A percentile compares a stretch with the other conserved stretches of the same genome.
These are phyloP conservation scores for Geotrichum fermentans DNA, from an alignment of 1,139 yeast genomes.

Conservation along the genomic window DNA sequence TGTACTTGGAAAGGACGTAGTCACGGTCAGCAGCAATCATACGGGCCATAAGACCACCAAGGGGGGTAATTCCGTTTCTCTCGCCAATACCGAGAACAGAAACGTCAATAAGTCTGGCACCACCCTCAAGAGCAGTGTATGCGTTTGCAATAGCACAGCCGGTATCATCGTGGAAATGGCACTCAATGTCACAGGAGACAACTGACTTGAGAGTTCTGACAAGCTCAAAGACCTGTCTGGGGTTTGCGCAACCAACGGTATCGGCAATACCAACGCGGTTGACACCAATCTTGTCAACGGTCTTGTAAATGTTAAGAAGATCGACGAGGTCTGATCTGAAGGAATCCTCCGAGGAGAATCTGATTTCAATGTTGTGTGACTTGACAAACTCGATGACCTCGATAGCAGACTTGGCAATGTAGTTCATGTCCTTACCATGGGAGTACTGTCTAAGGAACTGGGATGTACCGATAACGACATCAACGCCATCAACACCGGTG, in stretches of 20 bases:
- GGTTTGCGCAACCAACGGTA: slow-evolving; percentile 98
- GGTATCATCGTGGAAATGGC: slow-evolving; percentile 98
- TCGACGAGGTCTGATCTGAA: slow-evolving; percentile 97
- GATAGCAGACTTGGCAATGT: slow-evolving; percentile 91
- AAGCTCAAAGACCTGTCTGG: slow-evolving; percentile 96
- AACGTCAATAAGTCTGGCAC: slow-evolving; percentile 92
- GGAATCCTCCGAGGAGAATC: slow-evolving; percentile 96
- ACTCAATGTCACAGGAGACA: slow-evolving; percentile 94
- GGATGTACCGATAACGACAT: slow-evolving; percentile 96
- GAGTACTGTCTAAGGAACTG: slow-evolving; percentile 91
- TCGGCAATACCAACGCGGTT: slow-evolving; percentile 99
- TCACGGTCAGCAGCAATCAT: slow-evolving; percentile 99
- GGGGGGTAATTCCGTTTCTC: slow-evolving; percentile 96
- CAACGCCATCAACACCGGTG: slow-evolving; percentile 98
- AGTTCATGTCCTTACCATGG: slow-evolving; percentile 98
- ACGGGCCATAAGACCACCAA: slow-evolving; percentile 97
- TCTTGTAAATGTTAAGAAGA: slow-evolving; percentile 87
- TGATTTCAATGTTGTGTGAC: slow-evolving; percentile 92
- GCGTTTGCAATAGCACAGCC: slow-evolving; percentile 99
- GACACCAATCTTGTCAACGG: slow-evolving; percentile 96
- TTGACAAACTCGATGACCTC: slow-evolving; percentile 97
- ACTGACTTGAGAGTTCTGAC: slow-evolving; percentile 90
- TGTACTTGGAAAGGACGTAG: slow-evolving; percentile 90
- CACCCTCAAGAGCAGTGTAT: slow-evolving; percentile 95
- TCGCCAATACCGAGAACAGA: slow-evolving; percentile 97